A percentile compares a stretch with the other conserved stretches of the same genome.
Conservation (phyloP, 768 basidiomycete genomes). For the Tylopilus intermedius region DNA sequence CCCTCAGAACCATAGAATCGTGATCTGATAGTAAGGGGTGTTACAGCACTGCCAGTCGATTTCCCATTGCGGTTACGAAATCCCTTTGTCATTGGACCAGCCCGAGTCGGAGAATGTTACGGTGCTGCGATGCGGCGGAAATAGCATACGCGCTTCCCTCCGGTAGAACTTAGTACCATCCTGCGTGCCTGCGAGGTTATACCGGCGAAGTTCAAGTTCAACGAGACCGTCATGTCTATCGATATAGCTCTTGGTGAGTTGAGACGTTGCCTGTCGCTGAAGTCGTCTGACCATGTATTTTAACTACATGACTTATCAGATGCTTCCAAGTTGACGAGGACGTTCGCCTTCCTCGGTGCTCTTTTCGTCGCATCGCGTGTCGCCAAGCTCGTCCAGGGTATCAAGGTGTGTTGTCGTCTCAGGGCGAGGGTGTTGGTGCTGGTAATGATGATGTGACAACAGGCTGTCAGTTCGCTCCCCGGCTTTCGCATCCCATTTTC, state of each 20-base stretch:
- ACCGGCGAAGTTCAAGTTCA: no score
- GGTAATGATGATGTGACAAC: conserved; percentile 1
- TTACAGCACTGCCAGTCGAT: no score
- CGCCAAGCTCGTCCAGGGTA: conserved; percentile 12
- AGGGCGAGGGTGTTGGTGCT: no score
- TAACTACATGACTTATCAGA: not conserved
- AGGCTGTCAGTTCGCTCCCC: conserved; percentile 11
- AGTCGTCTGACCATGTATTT: not conserved
- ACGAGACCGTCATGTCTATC: not conserved
- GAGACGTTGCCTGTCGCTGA: not conserved
- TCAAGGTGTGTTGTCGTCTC: conserved; percentile 6
- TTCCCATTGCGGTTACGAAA: not conserved
- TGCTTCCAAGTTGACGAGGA: not conserved
- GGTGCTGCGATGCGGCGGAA: not conserved
- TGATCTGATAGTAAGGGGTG: no score
- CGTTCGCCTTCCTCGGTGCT: not conserved
- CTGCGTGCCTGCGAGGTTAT: no score
- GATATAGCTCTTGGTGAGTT: not conserved
- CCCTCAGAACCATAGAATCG: no score
- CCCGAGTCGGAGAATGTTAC: no score
- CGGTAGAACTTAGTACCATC: no score
- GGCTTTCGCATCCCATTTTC: conserved; percentile 15
- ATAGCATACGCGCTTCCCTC: not conserved
- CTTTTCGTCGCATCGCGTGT: conserved; percentile 11
- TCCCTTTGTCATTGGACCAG: not conserved